A percentile compares a stretch with the other conserved stretches of the same genome.
These are phyloP conservation scores for Plasmodium relictum DNA, from an alignment of 169 alveolate genomes.

Conservation along the genomic window DNA sequence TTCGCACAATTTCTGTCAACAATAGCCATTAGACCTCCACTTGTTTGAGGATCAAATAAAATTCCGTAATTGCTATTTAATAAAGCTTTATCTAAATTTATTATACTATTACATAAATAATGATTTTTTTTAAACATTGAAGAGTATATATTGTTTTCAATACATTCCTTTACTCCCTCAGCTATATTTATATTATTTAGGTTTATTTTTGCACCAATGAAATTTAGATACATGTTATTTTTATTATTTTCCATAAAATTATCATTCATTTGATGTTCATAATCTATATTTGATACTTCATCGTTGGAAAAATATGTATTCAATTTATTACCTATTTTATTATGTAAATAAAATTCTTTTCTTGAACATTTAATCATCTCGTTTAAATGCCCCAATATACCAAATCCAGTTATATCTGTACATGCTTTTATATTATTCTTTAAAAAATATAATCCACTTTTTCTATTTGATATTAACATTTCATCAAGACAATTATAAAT, in stretches of 20 bases:
- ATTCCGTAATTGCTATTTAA: conserved; percentile 52
- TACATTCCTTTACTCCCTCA: conserved; percentile 74
- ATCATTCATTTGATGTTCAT: neutral
- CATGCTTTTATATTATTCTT: conserved; percentile 68
- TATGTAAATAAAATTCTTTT: conserved; percentile 31
- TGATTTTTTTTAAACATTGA: conserved; percentile 78
- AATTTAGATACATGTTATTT: conserved; percentile 4
- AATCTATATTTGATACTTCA: neutral
- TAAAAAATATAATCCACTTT: conserved; percentile 67
- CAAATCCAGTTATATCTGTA: conserved; percentile 78
- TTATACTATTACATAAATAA: conserved; percentile 74
- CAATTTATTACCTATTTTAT: neutral
- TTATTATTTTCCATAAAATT: neutral
- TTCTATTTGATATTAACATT: conserved; percentile 74
- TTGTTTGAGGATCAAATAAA: conserved; percentile 77
- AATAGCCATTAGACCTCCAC: conserved; percentile 77
- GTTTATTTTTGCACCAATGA: conserved; percentile 68
- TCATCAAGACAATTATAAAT: conserved; percentile 74
- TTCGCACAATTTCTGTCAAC: conserved; percentile 51
- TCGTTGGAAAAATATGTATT: neutral
- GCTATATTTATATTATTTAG: conserved; percentile 48
- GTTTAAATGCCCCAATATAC: conserved; percentile 74
- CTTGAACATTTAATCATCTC: conserved; percentile 77
- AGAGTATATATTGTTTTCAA: conserved; percentile 69
- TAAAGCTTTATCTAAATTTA: conserved; percentile 70